Evolutionary conservation across 2,329 filamentous ascomycete species (phyloP), one percentile per base, ranked within the genome.

Genomic region (Talaromyces piceae): DNA sequence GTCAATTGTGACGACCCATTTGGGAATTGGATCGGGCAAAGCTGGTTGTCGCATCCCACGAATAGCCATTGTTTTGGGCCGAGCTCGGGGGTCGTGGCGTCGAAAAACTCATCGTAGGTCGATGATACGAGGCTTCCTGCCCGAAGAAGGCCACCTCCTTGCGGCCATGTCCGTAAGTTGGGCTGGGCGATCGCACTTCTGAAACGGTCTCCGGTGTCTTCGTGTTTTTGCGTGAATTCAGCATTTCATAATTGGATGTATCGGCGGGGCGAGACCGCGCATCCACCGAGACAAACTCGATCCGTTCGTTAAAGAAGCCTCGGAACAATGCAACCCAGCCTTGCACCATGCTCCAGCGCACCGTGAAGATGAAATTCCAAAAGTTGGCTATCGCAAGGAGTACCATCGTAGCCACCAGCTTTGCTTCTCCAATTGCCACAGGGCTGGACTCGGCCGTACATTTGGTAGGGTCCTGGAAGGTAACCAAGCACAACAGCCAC

Each of bases 261-360:
- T 84, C 81, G 67, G 80, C 77, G 57, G 82, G 82, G 53, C 54
- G 81, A 41, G 52, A 77, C 59, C 80, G 79, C 44, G 90, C 89
- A 64, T 96, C 91, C 43, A 87, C 84, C 33, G 88, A 94, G 57
- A 95, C 87, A 61, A 96, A 97, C 67, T 97, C 91, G 60, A 86
- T 81, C 53, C 72, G 69, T 30, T 64, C 67, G 20, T 71, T 68
- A 54, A 81, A 70, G 45, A 73, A 63, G 31, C 69, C 66, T 50
- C 67, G 73, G 58, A 83, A 67, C 39, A 91, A 71, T 23, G 94
- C 83, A 39, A 75, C 59, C 93, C 93, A 98, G 56, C 87, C 93
- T 3, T 76, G 79, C 50, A 94, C 75, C 84, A 97, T 94, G n/a
- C 87, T 85, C 67, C 81, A 83, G 48, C 91, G 85, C 31, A 87